A percentile compares a stretch with the other conserved stretches of the same genome.
These are phyloP conservation scores for Zygosaccharomyces kombuchaensis DNA, from an alignment of 805 yeast genomes.

Conservation along the genomic window DNA sequence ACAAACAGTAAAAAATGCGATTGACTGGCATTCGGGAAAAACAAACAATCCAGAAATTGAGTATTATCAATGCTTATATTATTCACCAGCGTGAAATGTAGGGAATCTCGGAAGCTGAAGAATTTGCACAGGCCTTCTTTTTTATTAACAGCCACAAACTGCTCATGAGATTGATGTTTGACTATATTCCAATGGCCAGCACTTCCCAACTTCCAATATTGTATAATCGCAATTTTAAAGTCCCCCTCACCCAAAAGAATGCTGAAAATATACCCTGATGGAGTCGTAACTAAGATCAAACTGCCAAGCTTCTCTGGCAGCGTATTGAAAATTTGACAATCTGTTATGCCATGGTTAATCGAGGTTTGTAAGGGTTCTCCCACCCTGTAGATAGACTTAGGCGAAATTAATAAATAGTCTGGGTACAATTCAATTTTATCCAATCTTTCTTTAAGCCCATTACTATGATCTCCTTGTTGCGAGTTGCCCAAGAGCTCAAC, in stretches of 20 bases:
- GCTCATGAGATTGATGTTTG: conserved; percentile 9
- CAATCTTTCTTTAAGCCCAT: background rate
- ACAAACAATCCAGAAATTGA: conserved; percentile 15
- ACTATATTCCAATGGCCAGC: conserved; percentile 20
- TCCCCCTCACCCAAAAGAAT: conserved; percentile 8
- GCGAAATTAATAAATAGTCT: conserved; percentile 14
- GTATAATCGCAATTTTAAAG: conserved; percentile 13
- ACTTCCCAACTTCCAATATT: conserved; percentile 21
- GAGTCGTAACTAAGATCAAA: conserved; percentile 14
- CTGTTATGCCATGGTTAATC: conserved; percentile 18
- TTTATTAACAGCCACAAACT: conserved; percentile 18
- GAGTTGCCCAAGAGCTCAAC: conserved; percentile 17
- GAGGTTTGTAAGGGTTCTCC: conserved; percentile 12
- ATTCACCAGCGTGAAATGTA: conserved; percentile 21
- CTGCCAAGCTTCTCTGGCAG: conserved; percentile 6
- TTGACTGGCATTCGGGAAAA: conserved; percentile 15
- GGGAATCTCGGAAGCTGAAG: conserved; percentile 15
- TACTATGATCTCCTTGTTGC: background rate
- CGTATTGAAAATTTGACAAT: conserved; percentile 15
- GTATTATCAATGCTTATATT: conserved; percentile 21
- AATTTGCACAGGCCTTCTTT: conserved; percentile 21
- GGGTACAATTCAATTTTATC: background rate
- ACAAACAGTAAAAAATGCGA: conserved; percentile 21
- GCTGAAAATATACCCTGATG: conserved; percentile 18
- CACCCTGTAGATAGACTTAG: conserved; percentile 14